phyloP scores from a whole-genome alignment of 2,329 filamentous ascomycete genomes.

The Arthrinium puccinioides region DNA sequence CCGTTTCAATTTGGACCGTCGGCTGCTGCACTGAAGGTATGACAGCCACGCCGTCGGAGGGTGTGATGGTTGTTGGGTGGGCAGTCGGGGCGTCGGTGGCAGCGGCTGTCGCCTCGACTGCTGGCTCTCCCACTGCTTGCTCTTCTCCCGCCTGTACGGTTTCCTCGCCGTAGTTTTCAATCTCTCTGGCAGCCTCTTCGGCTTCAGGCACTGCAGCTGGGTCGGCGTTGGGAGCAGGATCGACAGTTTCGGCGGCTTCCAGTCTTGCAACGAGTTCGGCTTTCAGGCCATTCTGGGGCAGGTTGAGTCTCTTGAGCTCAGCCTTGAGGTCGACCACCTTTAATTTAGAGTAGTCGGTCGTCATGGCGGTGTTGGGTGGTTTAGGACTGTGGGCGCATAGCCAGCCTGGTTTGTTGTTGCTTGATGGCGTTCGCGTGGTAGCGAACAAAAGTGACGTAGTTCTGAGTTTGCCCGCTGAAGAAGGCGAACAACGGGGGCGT shows the following conservation, averaged over 20 bases:
- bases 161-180: slow-evolving; percentile 1
- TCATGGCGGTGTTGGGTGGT: slow-evolving; percentile 26
- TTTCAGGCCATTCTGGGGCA: slow-evolving; percentile 63
- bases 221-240: background rate
- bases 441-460: too few relatives aligned
- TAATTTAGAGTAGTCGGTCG: slow-evolving; percentile 46
- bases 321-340: slow-evolving; percentile 71
- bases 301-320: slow-evolving; percentile 66
- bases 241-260: slow-evolving; percentile 25
- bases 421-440: too few relatives aligned
- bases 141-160: slow-evolving; percentile 6
- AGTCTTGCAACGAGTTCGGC: slow-evolving; percentile 64
- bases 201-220: background rate
- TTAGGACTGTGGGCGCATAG: slow-evolving; percentile 4
- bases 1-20: too few relatives aligned
- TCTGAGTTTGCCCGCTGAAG: too few relatives aligned
- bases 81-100: too few relatives aligned
- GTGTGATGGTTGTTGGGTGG: too few relatives aligned
- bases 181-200: background rate
- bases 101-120: too few relatives aligned
- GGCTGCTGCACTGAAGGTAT: too few relatives aligned
- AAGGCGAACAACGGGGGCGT: too few relatives aligned
- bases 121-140: slow-evolving; percentile 9
- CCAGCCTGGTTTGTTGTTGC: too few relatives aligned
- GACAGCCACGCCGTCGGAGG: too few relatives aligned